Conservation (phyloP, 2,329 filamentous ascomycete species). For the Zymoseptoria passerinii region DNA sequence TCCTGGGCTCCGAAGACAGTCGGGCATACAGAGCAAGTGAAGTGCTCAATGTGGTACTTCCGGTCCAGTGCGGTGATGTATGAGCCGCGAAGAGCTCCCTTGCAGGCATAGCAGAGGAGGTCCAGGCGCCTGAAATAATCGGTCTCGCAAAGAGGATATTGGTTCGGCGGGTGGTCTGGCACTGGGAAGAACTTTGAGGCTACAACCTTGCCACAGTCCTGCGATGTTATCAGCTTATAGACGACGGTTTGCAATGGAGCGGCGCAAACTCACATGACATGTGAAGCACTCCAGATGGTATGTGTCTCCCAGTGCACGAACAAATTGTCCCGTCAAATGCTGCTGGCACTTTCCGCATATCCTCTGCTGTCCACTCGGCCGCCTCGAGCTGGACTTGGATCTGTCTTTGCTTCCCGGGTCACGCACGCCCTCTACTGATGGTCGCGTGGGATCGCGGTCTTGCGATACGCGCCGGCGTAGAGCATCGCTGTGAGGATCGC, state of each 20-base stretch:
- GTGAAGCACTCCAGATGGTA: constrained; percentile 98
- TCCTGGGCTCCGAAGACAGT: constrained; percentile 98
- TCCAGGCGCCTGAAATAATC: constrained; percentile 94
- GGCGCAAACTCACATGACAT: constrained; percentile 63
- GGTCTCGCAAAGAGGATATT: constrained; percentile 94
- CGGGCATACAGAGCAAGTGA: constrained; percentile 92
- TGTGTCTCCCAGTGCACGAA: constrained; percentile 83
- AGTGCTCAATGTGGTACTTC: constrained; percentile 99
- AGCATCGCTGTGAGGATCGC: constrained; percentile 5
- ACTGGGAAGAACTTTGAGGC: constrained; percentile 98
- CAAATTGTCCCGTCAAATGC: constrained; percentile 86
- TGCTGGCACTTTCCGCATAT: constrained; percentile 77
- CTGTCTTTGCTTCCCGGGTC: constrained; percentile 18
- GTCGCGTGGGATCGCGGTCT: constrained; percentile 7
- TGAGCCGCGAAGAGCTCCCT: constrained; percentile 84
- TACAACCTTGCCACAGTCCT: constrained; percentile 96
- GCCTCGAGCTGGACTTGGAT: constrained; percentile 20
- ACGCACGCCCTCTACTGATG: constrained; percentile 9
- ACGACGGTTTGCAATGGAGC: constrained; percentile 1
- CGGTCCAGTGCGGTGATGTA: constrained; percentile 97
- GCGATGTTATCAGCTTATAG: constrained; percentile 18
- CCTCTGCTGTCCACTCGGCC: constrained; percentile 31
- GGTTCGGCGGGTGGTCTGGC: constrained; percentile 77
- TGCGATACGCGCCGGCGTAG: constrained; percentile 5
- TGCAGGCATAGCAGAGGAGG: constrained; percentile 84